phyloP scores from a whole-genome alignment of 2,329 filamentous ascomycete species.

The Fusarium euwallaceae region DNA sequence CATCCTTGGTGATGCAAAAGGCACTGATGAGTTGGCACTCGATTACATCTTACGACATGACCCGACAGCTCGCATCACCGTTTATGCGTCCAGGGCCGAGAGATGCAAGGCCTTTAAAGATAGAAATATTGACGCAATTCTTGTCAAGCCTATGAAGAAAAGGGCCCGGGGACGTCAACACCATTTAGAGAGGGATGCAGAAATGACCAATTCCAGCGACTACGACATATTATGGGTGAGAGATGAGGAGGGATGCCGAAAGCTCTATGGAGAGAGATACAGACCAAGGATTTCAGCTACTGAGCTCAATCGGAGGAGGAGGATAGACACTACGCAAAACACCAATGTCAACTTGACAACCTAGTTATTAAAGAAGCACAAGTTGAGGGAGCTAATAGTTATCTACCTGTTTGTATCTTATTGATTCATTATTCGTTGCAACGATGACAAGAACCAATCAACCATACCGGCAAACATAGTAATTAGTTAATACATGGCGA shows the following conservation, averaged over 20 bases:
- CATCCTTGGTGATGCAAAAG: background rate
- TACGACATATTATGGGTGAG: background rate
- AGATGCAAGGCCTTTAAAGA: background rate
- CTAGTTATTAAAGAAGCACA: background rate
- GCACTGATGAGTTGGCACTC: background rate
- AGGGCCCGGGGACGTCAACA: background rate
- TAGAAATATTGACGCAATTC: background rate
- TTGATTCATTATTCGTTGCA: too few relatives aligned
- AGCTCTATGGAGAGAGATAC: background rate
- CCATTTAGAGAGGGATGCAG: background rate
- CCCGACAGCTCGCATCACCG: background rate
- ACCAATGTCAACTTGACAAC: background rate
- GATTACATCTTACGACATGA: background rate
- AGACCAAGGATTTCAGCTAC: background rate
- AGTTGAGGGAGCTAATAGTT: background rate
- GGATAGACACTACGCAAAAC: background rate
- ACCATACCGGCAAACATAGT: too few relatives aligned
- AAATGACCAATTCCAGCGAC: background rate
- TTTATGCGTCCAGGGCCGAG: constrained; percentile 1
- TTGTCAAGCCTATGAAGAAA: background rate
- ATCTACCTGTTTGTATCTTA: too few relatives aligned
- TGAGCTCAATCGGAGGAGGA: background rate
- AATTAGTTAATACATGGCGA: too few relatives aligned
- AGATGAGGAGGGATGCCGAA: background rate
- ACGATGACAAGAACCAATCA: too few relatives aligned